phyloP scores from a whole-genome alignment of 2,329 filamentous ascomycete genomes.

The Trichoderma aggressivum region DNA sequence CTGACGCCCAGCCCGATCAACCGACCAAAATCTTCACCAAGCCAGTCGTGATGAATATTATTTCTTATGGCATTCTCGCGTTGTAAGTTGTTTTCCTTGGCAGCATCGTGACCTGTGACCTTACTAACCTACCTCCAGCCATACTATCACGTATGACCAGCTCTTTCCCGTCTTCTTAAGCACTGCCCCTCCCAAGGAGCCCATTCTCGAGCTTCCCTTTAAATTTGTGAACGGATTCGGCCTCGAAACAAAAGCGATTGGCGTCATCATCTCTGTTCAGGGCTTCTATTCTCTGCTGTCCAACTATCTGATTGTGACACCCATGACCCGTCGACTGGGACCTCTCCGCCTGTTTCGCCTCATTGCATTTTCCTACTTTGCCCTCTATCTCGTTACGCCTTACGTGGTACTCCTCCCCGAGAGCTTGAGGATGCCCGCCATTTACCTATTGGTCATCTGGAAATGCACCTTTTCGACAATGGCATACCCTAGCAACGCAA shows the following conservation, averaged over 20 bases:
- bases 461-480: slow-evolving; percentile 92
- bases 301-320: slow-evolving; percentile 80
- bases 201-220: slow-evolving; percentile 67
- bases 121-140: slow-evolving; percentile 51
- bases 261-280: slow-evolving; percentile 82
- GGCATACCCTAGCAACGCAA: slow-evolving; percentile 85
- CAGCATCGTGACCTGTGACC: neutral
- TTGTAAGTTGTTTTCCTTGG: slow-evolving; percentile 61
- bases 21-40: slow-evolving; percentile 67
- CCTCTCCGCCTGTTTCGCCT: slow-evolving; percentile 78
- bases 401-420: slow-evolving; percentile 84
- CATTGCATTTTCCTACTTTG: slow-evolving; percentile 77
- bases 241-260: slow-evolving; percentile 78
- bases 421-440: slow-evolving; percentile 65
- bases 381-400: slow-evolving; percentile 82
- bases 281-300: slow-evolving; percentile 86
- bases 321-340: slow-evolving; percentile 70
- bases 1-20: neutral
- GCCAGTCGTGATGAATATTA: slow-evolving; percentile 81
- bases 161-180: slow-evolving; percentile 90
- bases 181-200: slow-evolving; percentile 53
- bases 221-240: slow-evolving; percentile 85
- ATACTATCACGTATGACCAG: slow-evolving; percentile 95
- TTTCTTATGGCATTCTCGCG: slow-evolving; percentile 87
- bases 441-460: slow-evolving; percentile 77